Base-by-base conservation (phyloP, 495 filamentous ascomycete species). In the Aspergillus wentii region DNA sequence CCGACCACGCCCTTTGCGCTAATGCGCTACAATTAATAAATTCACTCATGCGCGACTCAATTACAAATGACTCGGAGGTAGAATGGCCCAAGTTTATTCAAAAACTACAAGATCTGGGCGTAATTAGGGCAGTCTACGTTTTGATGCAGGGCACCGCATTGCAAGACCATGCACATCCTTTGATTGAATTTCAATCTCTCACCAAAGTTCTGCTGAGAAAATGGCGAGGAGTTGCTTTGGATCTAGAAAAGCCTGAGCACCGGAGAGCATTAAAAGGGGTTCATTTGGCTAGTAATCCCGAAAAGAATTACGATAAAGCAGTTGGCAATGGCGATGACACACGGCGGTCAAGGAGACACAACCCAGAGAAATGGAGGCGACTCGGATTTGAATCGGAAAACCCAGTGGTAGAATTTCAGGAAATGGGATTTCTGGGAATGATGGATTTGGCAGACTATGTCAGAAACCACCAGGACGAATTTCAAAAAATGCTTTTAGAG, bases 11-110 rank as follows among this genome's bases (percentile, higher is more conserved):
- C 3, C 74, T 99, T 13, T 97, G 94, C 61, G 92, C 89, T 31
- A 97, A 96, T 64, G 87, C 92, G 2, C 66, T 99, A 23, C 89
- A 94, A 66, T 68, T 99, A 40, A 86, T 99, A 53, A 99, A 97
- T 54, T 85, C 90, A 1, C 72, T 99, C 14, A 94, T 97, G 74
- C 76, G 92, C 31, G 94, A 99, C 59, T 85, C 89, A 2, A 82
- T 96, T 33, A 81, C 85, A n/a, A 83, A 80, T 57, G 87, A 91
- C 34, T 71, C 74, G 16, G 79, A 76, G 31, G 51, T 59, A 3
- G 90, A 97, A 54, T 99, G 94, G 94, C 86, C 89, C 11, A 89
- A 84, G 43, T 94, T 97, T 52, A 91, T 99, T 40, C 94, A 94
- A 62, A 74, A 78, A 49, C 62, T 97, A 39, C 94, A 97, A 54